Base-by-base conservation (phyloP, 2,329 filamentous ascomycete genomes). In the Sporothrix protearum region DNA sequence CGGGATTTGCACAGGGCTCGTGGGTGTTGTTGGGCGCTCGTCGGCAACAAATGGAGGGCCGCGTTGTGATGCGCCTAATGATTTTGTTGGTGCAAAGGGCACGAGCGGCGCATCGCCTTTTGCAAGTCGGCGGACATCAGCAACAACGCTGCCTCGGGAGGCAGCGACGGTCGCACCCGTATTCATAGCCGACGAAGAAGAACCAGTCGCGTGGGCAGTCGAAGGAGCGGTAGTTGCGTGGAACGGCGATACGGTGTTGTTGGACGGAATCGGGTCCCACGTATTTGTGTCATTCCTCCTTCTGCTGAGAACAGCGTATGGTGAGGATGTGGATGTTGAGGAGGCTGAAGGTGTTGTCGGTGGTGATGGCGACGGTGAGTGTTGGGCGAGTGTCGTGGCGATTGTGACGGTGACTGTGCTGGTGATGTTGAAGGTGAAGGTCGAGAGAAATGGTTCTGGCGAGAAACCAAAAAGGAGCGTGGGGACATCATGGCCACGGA, bases 1-100 rank as follows among this genome's bases (percentile, higher is more conserved):
- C 51, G 86, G 86, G 63, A 88, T 88, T 77, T 87, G 84, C 22
- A 88, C 85, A 0, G 86, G 86, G 73, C 82, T 84, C 25, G 85
- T 84, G 28, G 85, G 79, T 25, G 79, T 80, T 53, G 76, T 78
- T 59, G 82, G 80, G 70, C 80, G 80, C 42, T 77, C 53, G 14
- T 66, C 69, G 22, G 77, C 14, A 30, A 42, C 25, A 61, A 69
- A 30, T 1, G 25, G 33, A 19, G 49, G 3, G 22, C 33, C 39
- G n/a, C 22, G n/a, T 64, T 45, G 59, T 28, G 59, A 64, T 1
- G 22, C 28, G n/a, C 59, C 59, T 9, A 19, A 28, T 45, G 59
- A 63, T 30, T 53, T 57, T 72, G 79, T 78, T 16, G 79, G 36
- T 14, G 61, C 19, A 19, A 22, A 19, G 2, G 70, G 70, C 14